Evolutionary conservation across 2,329 filamentous ascomycete species (phyloP), one percentile per base, ranked within the genome.

Genomic region (Diaporthe eres): DNA sequence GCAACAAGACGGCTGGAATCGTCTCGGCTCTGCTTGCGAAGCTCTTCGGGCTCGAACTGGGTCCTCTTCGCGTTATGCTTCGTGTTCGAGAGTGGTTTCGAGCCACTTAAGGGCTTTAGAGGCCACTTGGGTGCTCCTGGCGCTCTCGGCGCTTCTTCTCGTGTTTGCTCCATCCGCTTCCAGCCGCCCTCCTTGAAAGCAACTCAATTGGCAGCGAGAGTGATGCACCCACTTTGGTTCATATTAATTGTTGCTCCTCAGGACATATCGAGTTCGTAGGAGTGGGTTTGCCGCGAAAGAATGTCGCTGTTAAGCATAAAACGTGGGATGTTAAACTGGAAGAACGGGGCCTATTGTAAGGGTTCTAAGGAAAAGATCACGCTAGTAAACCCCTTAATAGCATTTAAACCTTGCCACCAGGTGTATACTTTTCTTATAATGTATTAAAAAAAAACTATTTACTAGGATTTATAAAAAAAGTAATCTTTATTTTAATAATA

Each of bases 101-200:
- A 53, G 65, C 31, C 47, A 19, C 5, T 53, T 25, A 17, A 13
- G 8, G 47, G 47, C 31, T 37, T 37, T 53, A 5, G 31, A 68
- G 47, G 47, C 31, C 34, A 4, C 31, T 9, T 34, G 19, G 44
- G 44, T 25, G 47, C 15, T 34, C 15, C 22, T 22, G 47, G n/a
- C 31, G 49, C 49, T 39, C 34, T n/a, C 28, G 4, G n/a, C 25
- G 61, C 61, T 70, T 39, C 47, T 55, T 19, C 65, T 70, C 49
- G 65, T 55, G 31, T 37, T 42, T 42, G 47, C 49, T 55, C 34
- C 49, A 53, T 68, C n/a, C 34, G 31, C 31, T 68, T 39, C 47
- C 34, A 25, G 31, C 49, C 49, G 55, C 12, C 49, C 34, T 10
- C 34, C 47, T 42, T 17, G n/a, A 39, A 28, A 17, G 28, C 47